Evolutionary conservation across 257 asterid genomes (phyloP), one percentile per base, ranked within the genome.

Genomic region (Ehretia macrophylla): DNA sequence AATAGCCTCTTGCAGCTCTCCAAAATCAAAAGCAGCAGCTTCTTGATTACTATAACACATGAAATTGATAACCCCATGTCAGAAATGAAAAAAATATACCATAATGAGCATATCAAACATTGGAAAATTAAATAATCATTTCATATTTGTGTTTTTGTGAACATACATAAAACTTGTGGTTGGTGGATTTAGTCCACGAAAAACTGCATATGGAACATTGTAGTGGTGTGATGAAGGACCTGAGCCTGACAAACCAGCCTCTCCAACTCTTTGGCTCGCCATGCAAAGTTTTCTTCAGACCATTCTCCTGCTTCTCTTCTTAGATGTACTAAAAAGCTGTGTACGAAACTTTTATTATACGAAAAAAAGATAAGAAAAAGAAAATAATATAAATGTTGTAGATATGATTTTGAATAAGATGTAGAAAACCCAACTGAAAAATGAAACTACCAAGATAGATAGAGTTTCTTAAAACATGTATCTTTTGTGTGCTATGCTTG

Each of bases 1-100:
- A 56, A 88, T 88, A 58, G 90, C 99, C 60, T 92, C 95, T 64
- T 92, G 97, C 52, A 92, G 87, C 67, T 83, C 97, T 55, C 95
- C 97, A 74, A 88, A 92, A 79, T 78, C 95, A 71, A 86, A 92
- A 75, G 76, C 67, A 62, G 90, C 19, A 11, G 80, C 85, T 72
- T 82, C 93, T 78, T 81, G 88, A 70, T 83, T 81, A 46, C 89
- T 82, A 21, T 11, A 17, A 14, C 50, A 50, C 46, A 52, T 32
- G 53, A 32, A 21, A 38, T 45, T 0, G 19, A 39, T 27, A 64
- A 72, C 67, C 22, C 66, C 68, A 51, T 40, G 55, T 67, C 67
- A 75, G 58, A 65, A 75, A n/a, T 55, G 42, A 21, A 56, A 27
- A 4, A 13, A 68, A 56, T 22, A 40, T 52, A 17, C 8, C 10